Evolutionary conservation across 139 green algal species (phyloP), one percentile per base, ranked within the genome.

Genomic region (Limnomonas spitsbergensis): DNA sequence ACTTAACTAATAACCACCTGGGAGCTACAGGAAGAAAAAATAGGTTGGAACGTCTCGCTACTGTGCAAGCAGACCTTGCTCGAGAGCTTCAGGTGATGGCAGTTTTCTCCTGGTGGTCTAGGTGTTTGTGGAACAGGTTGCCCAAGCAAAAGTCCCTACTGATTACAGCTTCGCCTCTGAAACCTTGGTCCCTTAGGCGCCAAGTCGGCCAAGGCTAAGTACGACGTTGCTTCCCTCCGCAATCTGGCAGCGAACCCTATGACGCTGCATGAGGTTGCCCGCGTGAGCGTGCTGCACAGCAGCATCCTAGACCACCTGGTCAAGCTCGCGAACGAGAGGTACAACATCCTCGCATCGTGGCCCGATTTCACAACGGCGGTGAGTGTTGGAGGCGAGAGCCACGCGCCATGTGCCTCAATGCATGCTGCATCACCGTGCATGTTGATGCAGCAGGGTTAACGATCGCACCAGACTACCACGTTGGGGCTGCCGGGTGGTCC

Each of bases 341-440:
- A 90, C 78, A 83, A 80, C 24, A 76, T 90, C 40, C 86, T 90
- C 31, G 83, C 86, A 2, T 83, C 85, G 20, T 90, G 86, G 86
- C 86, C 86, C 1, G 86, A 90, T 74, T 90, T 90, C 79, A 85
- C 79, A 9, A 86, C 67, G 27, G 83, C 83, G 32, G 83, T 87
- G 37, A 78, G 83, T 66, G 24, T 34, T 4, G 29, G n/a, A 7
- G 47, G 14, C 52, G 73, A 61, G 26, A 14, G 20, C 47, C 47
- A 61, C 20, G 47, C 47, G 20, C 47, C 47, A 61, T 61, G 47
- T 20, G 47, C 47, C 47, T n/a, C n/a, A n/a, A n/a, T n/a, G n/a
- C n/a, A n/a, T n/a, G n/a, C n/a, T n/a, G n/a, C n/a, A n/a, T n/a
- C n/a, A n/a, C n/a, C n/a, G n/a, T n/a, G n/a, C n/a, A n/a, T n/a